Evolutionary conservation across 208 protist genomes (phyloP).

Genomic region (Lotmaria passim): DNA sequence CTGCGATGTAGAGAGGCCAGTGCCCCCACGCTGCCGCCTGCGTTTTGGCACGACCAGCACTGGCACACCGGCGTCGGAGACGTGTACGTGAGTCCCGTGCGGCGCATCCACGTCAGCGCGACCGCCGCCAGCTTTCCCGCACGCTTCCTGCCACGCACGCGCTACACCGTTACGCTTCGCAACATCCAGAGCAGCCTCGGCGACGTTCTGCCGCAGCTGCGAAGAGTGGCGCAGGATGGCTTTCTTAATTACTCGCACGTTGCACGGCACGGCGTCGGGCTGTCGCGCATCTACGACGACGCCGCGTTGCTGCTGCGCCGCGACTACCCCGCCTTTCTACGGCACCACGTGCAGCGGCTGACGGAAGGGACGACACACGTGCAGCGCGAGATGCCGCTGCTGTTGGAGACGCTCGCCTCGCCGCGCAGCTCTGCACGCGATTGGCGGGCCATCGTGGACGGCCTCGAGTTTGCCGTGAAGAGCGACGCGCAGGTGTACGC

Average conservation of each 20-base stretch:
- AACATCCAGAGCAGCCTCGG: constrained; percentile 61
- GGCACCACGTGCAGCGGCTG: constrained; percentile 52
- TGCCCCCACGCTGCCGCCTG: constrained; percentile 8
- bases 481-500: constrained; percentile 48
- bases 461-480: constrained; percentile 47
- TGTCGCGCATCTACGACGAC: constrained; percentile 60
- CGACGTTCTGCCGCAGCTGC: constrained; percentile 72
- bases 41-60: constrained; percentile 24
- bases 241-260: constrained; percentile 85
- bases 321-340: constrained; percentile 67
- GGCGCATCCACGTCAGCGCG: constrained; percentile 27
- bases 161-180: constrained; percentile 76
- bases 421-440: constrained; percentile 35
- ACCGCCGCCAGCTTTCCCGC: constrained; percentile 43
- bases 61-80: constrained; percentile 37
- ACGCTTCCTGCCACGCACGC: constrained; percentile 53
- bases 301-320: constrained; percentile 69
- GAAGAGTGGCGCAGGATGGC: constrained; percentile 42
- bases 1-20: constrained; percentile 26
- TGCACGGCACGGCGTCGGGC: constrained; percentile 69
- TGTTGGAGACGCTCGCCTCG: constrained; percentile 56
- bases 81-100: constrained; percentile 39
- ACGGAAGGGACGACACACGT: constrained; percentile 68
- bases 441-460: constrained; percentile 43
- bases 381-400: constrained; percentile 55